Conservation (phyloP, 108 stramenopile species). For the Skeletonema potamos region DNA sequence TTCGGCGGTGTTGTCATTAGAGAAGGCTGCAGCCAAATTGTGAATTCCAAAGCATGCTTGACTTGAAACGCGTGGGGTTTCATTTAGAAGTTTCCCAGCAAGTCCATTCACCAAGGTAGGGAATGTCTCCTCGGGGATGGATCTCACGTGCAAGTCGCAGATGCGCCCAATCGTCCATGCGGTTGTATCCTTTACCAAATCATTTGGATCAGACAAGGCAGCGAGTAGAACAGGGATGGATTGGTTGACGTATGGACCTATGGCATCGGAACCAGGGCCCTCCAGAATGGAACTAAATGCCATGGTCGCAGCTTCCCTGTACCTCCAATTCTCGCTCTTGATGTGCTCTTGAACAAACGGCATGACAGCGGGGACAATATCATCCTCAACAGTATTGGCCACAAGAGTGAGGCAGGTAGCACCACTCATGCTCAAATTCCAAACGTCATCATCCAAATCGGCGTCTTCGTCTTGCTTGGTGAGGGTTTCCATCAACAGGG, state of each 20-base stretch:
- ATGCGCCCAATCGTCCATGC: slow-evolving; percentile 91
- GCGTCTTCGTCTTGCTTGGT: slow-evolving; percentile 93
- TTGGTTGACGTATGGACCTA: slow-evolving; percentile 79
- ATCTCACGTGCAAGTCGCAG: slow-evolving; percentile 84
- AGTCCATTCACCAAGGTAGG: slow-evolving; percentile 80
- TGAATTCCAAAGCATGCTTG: slow-evolving; percentile 92
- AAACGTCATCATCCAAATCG: slow-evolving; percentile 76
- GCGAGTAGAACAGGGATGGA: slow-evolving; percentile 84
- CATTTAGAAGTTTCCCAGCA: slow-evolving; percentile 64
- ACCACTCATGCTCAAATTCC: slow-evolving; percentile 87
- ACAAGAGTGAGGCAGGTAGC: slow-evolving; percentile 82
- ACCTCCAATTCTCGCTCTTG: slow-evolving; percentile 86
- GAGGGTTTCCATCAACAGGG: slow-evolving; percentile 80
- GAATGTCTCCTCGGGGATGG: slow-evolving; percentile 78
- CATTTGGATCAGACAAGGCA: slow-evolving; percentile 74
- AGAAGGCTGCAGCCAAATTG: slow-evolving; percentile 85
- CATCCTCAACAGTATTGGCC: slow-evolving; percentile 83
- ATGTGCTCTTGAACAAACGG: slow-evolving; percentile 91
- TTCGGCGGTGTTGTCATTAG: slow-evolving; percentile 54
- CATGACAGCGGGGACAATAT: slow-evolving; percentile 75
- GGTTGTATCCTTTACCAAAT: slow-evolving; percentile 88
- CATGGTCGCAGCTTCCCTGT: slow-evolving; percentile 92
- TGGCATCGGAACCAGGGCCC: slow-evolving; percentile 76
- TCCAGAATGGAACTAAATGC: slow-evolving; percentile 91
- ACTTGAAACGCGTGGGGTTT: slow-evolving; percentile 76